Base-by-base conservation (phyloP, 1,284 basidiomycete species). In the Athelia psychrophila region DNA sequence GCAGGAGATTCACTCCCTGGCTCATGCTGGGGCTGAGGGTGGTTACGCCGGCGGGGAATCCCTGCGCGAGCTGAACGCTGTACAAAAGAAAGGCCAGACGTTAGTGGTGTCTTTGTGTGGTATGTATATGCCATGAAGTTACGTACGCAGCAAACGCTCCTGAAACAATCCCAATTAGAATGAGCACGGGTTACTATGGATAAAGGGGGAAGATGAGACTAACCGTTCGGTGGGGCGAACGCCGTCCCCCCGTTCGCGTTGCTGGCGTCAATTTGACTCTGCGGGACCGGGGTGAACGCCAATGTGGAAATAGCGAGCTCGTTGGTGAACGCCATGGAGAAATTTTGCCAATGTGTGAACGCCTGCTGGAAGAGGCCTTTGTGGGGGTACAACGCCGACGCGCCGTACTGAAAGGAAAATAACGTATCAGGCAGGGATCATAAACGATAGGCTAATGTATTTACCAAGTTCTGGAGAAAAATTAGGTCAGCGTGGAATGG, bases 251-350 rank as follows among this genome's bases (percentile, higher is more conserved):
- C 70, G 19, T 60, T 62, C 8, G 55, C 58, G 20, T 58, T 57
- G 3, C 70, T 68, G 6, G 64, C 62, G 23, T 58, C 46, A 52
- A 71, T 67, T 50, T 72, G 69, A 5, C 66, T 63, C 18, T 66
- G 53, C 3, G 62, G 60, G 22, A 75, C 63, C 1, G 71, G 70
- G 0, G 73, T 73, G 52, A 72, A 69, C 1, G 67, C 69, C 9
- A 73, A 58, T 2, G 66, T 60, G 8, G 65, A 62, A 9, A 52
- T 53, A 46, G 48, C 58, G 13, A 65, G 46, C 12, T 61, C 58
- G 22, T 56, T 57, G 23, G 53, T 52, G 52, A 65, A 62, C 1
- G 59, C 51, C 10, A 35, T 33, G 0, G 62, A 60, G 44, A 65
- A 67, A 25, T 64, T 62, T 16, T 48, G 56, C 52, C 57, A 67